Base-by-base conservation (phyloP, 2,329 filamentous ascomycete genomes). In the Madurella fahalii region DNA sequence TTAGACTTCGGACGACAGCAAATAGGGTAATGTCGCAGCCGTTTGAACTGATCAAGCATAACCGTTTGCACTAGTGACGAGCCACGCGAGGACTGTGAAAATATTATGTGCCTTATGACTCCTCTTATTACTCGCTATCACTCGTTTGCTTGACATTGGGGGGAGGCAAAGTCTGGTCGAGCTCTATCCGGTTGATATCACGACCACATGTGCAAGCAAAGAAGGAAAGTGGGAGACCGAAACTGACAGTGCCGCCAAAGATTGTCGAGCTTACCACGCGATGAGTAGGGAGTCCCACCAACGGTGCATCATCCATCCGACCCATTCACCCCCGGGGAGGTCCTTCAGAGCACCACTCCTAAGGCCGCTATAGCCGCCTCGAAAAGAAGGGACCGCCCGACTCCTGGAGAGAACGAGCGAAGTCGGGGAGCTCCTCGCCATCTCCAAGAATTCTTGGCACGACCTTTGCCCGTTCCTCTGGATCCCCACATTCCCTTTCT, bases 1-100 rank as follows among this genome's bases (percentile, higher is more conserved):
- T 31, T 16, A 16, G 25, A 30, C 30, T 41, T 50, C 40, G 42
- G 12, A 40, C n/a, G 30, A 42, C n/a, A 54, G 41, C 50, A 53
- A 54, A 58, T 54, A 40, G 53, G 50, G 37, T 54, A 56, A 56
- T 53, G 42, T 30, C 13, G 31, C 43, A 18, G 15, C 13, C 34
- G 34, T 37, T 37, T 37, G 30, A 17, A 2, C 9, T 32, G 34
- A 48, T 8, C 25, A 17, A 47, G 13, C 13, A 16, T 13, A 37
- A 18, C 8, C 30, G 9, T 17, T 32, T 17, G 17, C 25, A 25
- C 25, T 25, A 51, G 9, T 11, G 17, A 15, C 5, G 32, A 40
- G 16, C 46, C 34, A 37, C 34, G 34, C 34, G 34, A 37, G 34
- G 34, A 12, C 13, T 37, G 9, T 37, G 34, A 37, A 4, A 11